A percentile compares a stretch with the other conserved stretches of the same genome.
These are phyloP conservation scores for Escovopsis sp. DNA, from an alignment of 2,329 filamentous ascomycete genomes.

Conservation along the genomic window DNA sequence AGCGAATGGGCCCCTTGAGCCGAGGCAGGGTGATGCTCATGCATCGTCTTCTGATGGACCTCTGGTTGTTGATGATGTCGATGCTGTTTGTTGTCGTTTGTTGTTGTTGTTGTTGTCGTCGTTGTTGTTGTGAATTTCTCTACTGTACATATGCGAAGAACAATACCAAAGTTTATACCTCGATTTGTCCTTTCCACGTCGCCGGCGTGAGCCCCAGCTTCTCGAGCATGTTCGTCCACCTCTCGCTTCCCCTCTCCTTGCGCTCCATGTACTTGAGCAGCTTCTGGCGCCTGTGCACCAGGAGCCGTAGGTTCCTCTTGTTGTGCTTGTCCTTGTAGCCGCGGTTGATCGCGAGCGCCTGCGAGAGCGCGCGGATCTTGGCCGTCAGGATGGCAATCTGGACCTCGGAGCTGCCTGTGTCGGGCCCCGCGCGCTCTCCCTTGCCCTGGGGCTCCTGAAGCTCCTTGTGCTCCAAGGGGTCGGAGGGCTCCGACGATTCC, in stretches of 20 bases:
- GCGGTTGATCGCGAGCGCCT: constrained; percentile 49
- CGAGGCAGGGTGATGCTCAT: constrained; percentile 6
- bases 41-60: constrained; percentile 7
- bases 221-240: constrained; percentile 76
- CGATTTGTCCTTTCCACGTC: constrained; percentile 81
- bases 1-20: constrained; percentile 6
- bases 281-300: constrained; percentile 84
- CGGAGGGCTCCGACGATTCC: too few relatives aligned
- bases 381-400: constrained; percentile 90
- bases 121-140: too few relatives aligned
- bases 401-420: constrained; percentile 94
- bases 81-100: too few relatives aligned
- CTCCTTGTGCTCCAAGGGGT: too few relatives aligned
- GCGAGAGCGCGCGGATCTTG: constrained; percentile 73
- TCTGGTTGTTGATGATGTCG: constrained; percentile 13
- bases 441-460: too few relatives aligned
- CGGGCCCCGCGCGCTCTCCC: constrained; percentile 57
- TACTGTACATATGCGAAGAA: constrained; percentile 35
- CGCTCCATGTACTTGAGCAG: constrained; percentile 70
- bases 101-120: constrained; percentile 8
- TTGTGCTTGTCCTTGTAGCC: constrained; percentile 85
- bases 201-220: constrained; percentile 75
- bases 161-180: constrained; percentile 18
- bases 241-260: constrained; percentile 79
- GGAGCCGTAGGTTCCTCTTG: constrained; percentile 71